Evolutionary conservation across 441 rosid genomes (phyloP), one percentile per base, ranked within the genome.

Genomic region (Populus hybrid): DNA sequence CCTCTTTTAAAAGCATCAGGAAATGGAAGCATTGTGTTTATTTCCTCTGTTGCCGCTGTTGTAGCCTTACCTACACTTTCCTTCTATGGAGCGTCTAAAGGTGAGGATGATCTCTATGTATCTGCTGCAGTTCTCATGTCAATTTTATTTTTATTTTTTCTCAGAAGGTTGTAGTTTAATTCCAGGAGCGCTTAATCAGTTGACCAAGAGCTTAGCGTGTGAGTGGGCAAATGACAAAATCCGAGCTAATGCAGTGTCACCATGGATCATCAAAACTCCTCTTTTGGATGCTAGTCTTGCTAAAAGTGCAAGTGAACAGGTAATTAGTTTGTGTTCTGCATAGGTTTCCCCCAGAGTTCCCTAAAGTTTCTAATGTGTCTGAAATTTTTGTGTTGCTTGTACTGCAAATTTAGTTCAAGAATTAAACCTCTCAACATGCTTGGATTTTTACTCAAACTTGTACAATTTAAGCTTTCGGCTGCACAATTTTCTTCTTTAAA

Each of bases 211-310:
- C 79, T 87, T 95, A 86, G 99, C 96, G 54, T 93, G 97, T n/a
- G 98, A 95, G 70, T 91, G 98, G 99, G 97, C 98, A 35, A 84
- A 80, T 8, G 97, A 95, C 86, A 91, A 91, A 70, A 95, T 93
- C 72, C 87, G 98, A 67, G 88, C 89, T 28, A 95, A 95, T 76
- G 68, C 84, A 14, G 90, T 93, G 36, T 91, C 96, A 2, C 97
- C 99, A 5, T 88, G 93, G 90, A 86, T 83, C 67, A 95, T 69
- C 82, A 90, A 64, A 83, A 93, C 98, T 23, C 50, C 20, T 32
- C 14, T 8, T n/a, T 42, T 30, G 50, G 67, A 63, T 7, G 30
- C 28, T 14, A 46, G 57, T 46, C 57, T 46, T 46, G 57, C 57
- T 14, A 46, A 4, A 46, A 14, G 5, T 46, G 18, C 16, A 46